Base-by-base conservation (phyloP, 192 early-diverging fungal genomes). In the Allomyces arbusculus region DNA sequence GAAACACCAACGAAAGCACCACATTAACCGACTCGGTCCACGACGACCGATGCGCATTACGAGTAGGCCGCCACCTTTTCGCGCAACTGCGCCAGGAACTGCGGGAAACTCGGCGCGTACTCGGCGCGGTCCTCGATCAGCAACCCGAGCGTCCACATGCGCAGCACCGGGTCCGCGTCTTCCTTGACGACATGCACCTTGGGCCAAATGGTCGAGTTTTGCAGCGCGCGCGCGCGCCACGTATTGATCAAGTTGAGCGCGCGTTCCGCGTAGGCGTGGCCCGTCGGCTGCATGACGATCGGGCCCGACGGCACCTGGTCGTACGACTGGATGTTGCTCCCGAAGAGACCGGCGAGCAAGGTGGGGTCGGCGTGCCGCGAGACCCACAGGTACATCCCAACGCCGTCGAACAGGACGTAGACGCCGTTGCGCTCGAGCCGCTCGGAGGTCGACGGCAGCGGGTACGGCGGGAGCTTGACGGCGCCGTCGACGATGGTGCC, bases 101-200 rank as follows among this genome's bases (percentile, higher is more conserved):
- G 89, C 68, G 81, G 79, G 72, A 87, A 89, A 68, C 86, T 87
- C 76, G 84, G 81, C 0, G 83, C 79, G 62, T 78, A 80, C 50
- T 91, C 86, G 28, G 86, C 87, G 64, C 91, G 84, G 72, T 97
- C 94, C 71, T 95, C 92, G n/a, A 95, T 80, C 70, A 97, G 73
- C 68, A 91, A 89, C 63, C 86, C 83, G 68, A 90, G 68, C 78
- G 95, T 90, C 88, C 82, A 80, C 76, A 88, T 77, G 8, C 94
- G 82, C 67, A 94, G 65, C 7, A 75, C 78, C 23, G 86, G 83
- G 67, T 95, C 91, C 19, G 88, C 90, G 69, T 97, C 93, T 71
- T 97, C 93, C 76, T 91, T 91, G 63, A 92, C 83, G 55, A 97
- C 73, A 71, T 89, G 90, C 23, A 91, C 69, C 23, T 84, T 78